Percentiles rank a stretch among this genome's conserved stretches.
These are phyloP conservation scores for Bremia lactucae DNA, from an alignment of 352 stramenopile species.

Conservation along the genomic window DNA sequence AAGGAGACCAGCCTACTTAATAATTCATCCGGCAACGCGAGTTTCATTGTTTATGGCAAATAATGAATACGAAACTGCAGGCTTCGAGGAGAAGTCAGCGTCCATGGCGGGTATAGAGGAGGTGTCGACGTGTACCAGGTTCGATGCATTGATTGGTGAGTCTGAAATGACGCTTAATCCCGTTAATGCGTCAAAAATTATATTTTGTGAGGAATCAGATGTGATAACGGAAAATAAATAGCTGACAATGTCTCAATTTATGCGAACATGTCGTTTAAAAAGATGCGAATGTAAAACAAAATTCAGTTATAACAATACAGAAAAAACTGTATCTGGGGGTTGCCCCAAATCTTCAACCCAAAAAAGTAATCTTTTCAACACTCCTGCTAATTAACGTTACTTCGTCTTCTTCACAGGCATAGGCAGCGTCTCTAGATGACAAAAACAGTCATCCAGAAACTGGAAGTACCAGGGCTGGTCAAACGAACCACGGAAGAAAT, in stretches of 20 bases:
- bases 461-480: conserved; percentile 82
- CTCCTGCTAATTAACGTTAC: conserved; percentile 10
- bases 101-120: neutral
- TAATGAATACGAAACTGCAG: conserved; percentile 20
- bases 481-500: conserved; percentile 90
- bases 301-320: no score
- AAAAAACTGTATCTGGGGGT: no score
- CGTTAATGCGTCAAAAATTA: no score
- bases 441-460: conserved; percentile 83
- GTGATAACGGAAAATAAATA: no score
- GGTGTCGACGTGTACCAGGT: conserved; percentile 8
- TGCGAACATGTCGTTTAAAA: no score
- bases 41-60: no score
- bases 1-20: conserved; percentile 34
- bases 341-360: no score
- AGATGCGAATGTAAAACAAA: no score
- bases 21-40: conserved; percentile 11
- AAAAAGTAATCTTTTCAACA: no score
- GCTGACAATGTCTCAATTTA: no score
- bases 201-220: no score
- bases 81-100: conserved; percentile 1
- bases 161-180: conserved; percentile 1
- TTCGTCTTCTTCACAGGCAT: conserved; percentile 36
- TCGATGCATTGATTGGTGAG: conserved; percentile 15
- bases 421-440: conserved; percentile 50